Evolutionary conservation across 106 monocot species (phyloP), one percentile per base, ranked within the genome.

Genomic region (Phalaenopsis aphrodite): DNA sequence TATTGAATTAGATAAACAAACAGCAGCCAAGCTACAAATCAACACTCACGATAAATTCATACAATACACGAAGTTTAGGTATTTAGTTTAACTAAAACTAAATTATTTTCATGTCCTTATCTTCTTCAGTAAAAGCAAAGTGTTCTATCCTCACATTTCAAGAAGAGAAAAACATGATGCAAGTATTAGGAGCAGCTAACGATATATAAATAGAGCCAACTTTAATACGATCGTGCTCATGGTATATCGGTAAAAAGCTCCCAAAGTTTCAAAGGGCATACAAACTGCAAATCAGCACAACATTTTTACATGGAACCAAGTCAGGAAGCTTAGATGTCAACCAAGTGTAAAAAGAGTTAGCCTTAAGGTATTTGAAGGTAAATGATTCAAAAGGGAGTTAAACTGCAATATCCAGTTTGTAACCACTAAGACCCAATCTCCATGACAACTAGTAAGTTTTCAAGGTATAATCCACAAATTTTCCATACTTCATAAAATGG

Each of bases 141-240:
- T 11, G 6, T 48, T 48, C 56, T 56, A 81, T 80, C 17, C 55
- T 80, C 72, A 55, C 72, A 72, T 55, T 80, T 55, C 80, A 72
- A 52, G 38, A 81, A 81, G 14, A 24, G 0, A 47, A 7, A 71
- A 71, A 19, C 3, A 57, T 57, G 30, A 15, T 57, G 19, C 57
- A 57, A 57, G 57, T 57, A 17, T 14, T 57, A 57, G 57, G 57
- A 57, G 17, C 57, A 19, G 3, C 4, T 2, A 57, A 9, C 4
- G 57, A 2, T 57, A 56, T 15, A 17, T 17, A 8, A 15, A 17
- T 17, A 15, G 18, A 57, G 19, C 2, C 4, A 30, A 30, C 30
- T 19, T 14, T 1, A 57, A 57, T 9, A 12, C 4, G 57, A 14
- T 57, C 18, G 57, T 19, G 18, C 57, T 57, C 57, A 18, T 17